phyloP scores from a whole-genome alignment of 2,329 filamentous ascomycete genomes.

The Trichoderma breve region DNA sequence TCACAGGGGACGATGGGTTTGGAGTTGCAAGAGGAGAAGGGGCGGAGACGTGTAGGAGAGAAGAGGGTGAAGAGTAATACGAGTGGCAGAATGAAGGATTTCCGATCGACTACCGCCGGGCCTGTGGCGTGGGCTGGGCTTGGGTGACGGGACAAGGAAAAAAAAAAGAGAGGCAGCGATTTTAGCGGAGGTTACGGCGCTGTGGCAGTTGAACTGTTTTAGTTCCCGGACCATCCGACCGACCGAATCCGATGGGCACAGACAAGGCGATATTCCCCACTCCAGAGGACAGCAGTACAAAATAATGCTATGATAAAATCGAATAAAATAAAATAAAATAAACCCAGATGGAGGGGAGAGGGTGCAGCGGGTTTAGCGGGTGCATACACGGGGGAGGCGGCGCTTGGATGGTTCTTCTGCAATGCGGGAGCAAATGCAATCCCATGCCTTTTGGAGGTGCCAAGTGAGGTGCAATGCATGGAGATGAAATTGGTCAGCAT shows the following conservation, averaged over 20 bases:
- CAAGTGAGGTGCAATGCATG: conserved; percentile 9
- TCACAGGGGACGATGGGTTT: not conserved
- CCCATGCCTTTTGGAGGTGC: conserved; percentile 1
- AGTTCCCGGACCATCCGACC: conserved; percentile 26
- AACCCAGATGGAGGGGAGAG: not conserved
- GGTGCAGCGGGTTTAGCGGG: conserved; percentile 4
- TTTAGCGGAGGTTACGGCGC: conserved; percentile 21
- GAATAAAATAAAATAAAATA: not conserved
- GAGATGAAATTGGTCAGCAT: conserved; percentile 19
- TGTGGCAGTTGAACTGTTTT: conserved; percentile 18
- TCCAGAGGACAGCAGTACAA: not conserved
- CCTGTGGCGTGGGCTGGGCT: conserved; percentile 4
- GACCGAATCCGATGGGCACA: conserved; percentile 15
- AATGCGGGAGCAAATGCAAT: conserved; percentile 9
- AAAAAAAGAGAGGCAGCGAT: not conserved
- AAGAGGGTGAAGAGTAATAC: not conserved
- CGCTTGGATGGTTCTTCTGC: conserved; percentile 1
- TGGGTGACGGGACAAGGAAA: not conserved
- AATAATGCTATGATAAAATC: not conserved
- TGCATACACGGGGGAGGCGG: conserved; percentile 13
- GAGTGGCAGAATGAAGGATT: not conserved
- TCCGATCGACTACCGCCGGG: not conserved
- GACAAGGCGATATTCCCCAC: not conserved
- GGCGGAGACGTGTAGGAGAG: not conserved
- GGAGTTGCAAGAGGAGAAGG: not conserved